Evolutionary conservation across 805 yeast species (phyloP), one percentile per base, ranked within the genome.

Genomic region (Candida ponderosae): DNA sequence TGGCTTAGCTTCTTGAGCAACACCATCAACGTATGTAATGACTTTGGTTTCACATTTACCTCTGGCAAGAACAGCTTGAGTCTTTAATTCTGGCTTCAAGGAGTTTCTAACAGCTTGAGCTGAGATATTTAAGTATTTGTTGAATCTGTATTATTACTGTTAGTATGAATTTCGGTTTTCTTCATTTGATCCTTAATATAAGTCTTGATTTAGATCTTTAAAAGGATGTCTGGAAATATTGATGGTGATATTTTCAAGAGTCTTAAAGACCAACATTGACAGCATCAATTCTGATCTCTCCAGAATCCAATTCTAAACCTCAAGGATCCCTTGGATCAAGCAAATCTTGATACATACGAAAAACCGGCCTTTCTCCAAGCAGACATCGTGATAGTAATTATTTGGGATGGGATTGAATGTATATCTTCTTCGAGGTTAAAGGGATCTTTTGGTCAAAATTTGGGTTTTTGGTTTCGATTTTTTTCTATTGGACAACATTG

Each of bases 111-210:
- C 76, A 45, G 95, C 76, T 62, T 79, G 79, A 57, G 96, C 95
- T 57, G 96, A 85, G 58, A 90, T 74, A 50, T 95, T 76, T 63
- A 89, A 73, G 67, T 90, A 90, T 63, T 81, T 84, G 82, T 85
- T 86, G 71, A 82, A 78, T 48, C 82, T 75, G 45, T 33, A 33
- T 27, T 18, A 18, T 16, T 19, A 36, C 41, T 43, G 35, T 40
- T 38, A 41, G 41, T 42, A 38, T 14, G n/a, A 14, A 14, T 10
- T 19, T 17, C 6, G 8, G 21, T 23, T 16, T 23, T 11, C 18
- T 32, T 36, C 34, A 32, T 33, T 35, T 24, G 17, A 19, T 18
- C 30, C 17, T 14, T 26, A 5, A 17, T 23, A 18, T 27, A 13
- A 14, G 21, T 11, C 23, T 10, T 13, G 21, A n/a, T n/a, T 6